phyloP scores from a whole-genome alignment of 768 basidiomycete genomes.

The Rhodotorula kratochvilovae region DNA sequence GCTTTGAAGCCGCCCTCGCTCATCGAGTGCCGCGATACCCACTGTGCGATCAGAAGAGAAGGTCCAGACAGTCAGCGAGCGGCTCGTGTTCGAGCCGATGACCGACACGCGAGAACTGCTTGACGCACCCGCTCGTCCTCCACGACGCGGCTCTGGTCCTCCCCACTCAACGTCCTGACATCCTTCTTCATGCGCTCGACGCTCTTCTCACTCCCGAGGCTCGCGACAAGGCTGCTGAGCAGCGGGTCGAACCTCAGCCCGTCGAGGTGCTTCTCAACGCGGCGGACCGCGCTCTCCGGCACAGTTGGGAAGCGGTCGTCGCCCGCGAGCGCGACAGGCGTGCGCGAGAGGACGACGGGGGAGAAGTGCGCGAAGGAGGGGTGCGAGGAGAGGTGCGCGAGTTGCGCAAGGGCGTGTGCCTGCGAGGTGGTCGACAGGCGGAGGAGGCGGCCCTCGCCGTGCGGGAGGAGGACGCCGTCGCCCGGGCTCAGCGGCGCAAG shows the following conservation, averaged over 20 bases:
- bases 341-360: constrained; percentile 11
- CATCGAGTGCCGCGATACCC: constrained; percentile 39
- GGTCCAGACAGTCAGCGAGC: not conserved
- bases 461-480: not conserved
- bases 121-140: constrained; percentile 8
- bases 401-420: not conserved
- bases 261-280: constrained; percentile 18
- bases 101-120: too few relatives aligned
- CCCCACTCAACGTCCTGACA: constrained; percentile 24
- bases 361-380: constrained; percentile 4
- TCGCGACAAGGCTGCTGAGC: constrained; percentile 6
- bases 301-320: constrained; percentile 5
- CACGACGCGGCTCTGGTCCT: constrained; percentile 16
- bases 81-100: not conserved
- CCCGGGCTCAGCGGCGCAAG: too few relatives aligned
- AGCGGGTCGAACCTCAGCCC: constrained; percentile 17
- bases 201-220: constrained; percentile 1
- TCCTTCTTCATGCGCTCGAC: constrained; percentile 4
- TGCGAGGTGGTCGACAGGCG: not conserved
- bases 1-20: constrained; percentile 21
- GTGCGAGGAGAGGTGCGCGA: constrained; percentile 9
- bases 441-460: constrained; percentile 13
- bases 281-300: not conserved
- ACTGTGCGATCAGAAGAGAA: not conserved
- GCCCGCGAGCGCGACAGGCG: too few relatives aligned